phyloP scores from a whole-genome alignment of 441 rosid species.

The Euphorbia neoarborescens region DNA sequence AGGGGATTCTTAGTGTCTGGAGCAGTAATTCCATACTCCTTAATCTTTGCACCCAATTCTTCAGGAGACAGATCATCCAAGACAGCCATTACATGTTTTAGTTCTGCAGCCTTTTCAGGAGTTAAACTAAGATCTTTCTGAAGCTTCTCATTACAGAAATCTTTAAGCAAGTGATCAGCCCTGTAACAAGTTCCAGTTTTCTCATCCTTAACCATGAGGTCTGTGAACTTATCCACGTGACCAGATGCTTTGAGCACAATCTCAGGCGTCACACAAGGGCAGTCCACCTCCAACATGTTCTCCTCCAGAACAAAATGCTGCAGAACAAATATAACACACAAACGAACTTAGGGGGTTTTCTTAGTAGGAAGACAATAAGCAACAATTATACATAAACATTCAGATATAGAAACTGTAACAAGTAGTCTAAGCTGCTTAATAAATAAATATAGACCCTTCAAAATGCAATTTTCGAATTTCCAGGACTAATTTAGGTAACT shows the following conservation, averaged over 20 bases:
- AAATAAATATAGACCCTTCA: neutral
- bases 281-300: constrained; percentile 67
- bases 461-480: neutral
- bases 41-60: constrained; percentile 64
- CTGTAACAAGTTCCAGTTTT: constrained; percentile 62
- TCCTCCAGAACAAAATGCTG: constrained; percentile 76
- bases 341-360: constrained; percentile 7
- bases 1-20: constrained; percentile 58
- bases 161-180: constrained; percentile 69
- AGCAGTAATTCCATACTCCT: constrained; percentile 58
- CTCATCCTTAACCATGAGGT: constrained; percentile 73
- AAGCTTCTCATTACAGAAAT: constrained; percentile 60
- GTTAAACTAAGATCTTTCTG: constrained; percentile 50
- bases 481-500: neutral
- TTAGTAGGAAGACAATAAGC: neutral
- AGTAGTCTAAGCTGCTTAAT: neutral
- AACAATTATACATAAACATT: neutral
- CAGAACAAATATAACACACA: constrained; percentile 3
- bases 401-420: neutral
- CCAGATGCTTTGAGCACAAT: constrained; percentile 69
- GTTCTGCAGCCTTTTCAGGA: constrained; percentile 51
- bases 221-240: constrained; percentile 69
- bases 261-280: constrained; percentile 73
- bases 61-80: constrained; percentile 66
- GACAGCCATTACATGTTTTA: constrained; percentile 48